Evolutionary conservation across 2,329 filamentous ascomycete genomes (phyloP), one percentile per base, ranked within the genome.

Genomic region (Monosporascus cannonballus): DNA sequence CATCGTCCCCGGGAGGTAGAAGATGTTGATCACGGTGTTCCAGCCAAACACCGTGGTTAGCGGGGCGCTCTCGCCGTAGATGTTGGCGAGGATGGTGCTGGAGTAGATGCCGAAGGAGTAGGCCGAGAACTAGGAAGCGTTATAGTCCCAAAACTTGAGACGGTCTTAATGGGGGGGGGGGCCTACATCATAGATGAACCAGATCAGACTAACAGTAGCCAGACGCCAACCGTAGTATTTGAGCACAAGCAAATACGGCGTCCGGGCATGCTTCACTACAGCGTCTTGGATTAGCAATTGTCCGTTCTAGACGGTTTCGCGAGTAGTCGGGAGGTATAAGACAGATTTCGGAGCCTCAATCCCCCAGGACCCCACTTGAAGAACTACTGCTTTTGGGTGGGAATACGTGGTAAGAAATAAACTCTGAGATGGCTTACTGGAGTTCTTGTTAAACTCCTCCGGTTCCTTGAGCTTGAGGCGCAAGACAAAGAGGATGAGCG

Each of bases 21-120:
- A 96, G 56, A 90, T 74, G 68, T 94, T 96, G 73, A 95, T 84
- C 42, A 96, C 79, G 0, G 87, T 90, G 66, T 90, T 91, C 90
- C 90, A 96, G 41, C 90, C 92, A 56, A 96, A 92, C 11, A 84
- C 74, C 56, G 87, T 87, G 64, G 89, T 93, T 2, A 96, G 73
- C 0, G 86, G 79, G 0, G 82, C 76, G 4, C 67, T 61, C 0
- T 75, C 64, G 9, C 82, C 80, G 42, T 86, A 83, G 27, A 90
- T 79, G 54, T 82, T 84, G 39, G 74, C 68, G 0, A 95, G 73
- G 62, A 96, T 93, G 1, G 84, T 80, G 1, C 86, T 85, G 0
- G 87, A 89, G 73, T 94, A 96, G 63, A 96, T 90, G 50, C 87
- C 80, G 67, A 96, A 96, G 0, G 87, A 86, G 68, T 96, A 96